Percentiles rank a stretch among this genome's conserved stretches.
Evolutionary conservation across 192 early-diverging fungal genomes (phyloP).

Genomic region (Lobosporangium transversale): DNA sequence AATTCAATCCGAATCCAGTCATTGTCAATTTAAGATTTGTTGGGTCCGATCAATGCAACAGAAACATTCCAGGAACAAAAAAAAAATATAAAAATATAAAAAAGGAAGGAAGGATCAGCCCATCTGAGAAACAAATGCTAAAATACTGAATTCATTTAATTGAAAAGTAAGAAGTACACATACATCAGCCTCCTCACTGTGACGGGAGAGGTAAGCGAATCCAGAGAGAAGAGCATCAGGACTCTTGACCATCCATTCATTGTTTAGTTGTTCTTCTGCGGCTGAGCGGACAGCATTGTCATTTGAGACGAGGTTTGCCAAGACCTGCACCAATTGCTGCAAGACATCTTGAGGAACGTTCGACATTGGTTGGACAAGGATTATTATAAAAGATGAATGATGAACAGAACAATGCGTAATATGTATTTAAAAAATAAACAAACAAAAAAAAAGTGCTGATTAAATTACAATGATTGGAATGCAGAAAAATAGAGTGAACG

Average conservation of each 20-base stretch:
- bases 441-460: background rate
- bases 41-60: too few species aligned
- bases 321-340: constrained; percentile 61
- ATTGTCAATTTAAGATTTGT: too few species aligned
- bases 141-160: too few species aligned
- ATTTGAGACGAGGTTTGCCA: constrained; percentile 62
- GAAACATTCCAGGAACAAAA: too few species aligned
- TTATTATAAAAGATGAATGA: constrained; percentile 18
- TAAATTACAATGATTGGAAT: constrained; percentile 19
- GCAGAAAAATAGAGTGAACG: background rate
- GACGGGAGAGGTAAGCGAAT: constrained; percentile 63
- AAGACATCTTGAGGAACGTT: constrained; percentile 58
- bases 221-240: constrained; percentile 65
- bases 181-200: constrained; percentile 54
- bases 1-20: too few species aligned
- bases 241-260: constrained; percentile 66
- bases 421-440: background rate
- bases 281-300: constrained; percentile 64
- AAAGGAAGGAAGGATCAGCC: background rate
- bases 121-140: too few species aligned
- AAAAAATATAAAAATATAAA: constrained; percentile 12
- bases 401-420: too few species aligned
- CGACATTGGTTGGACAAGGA: constrained; percentile 35
- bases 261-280: constrained; percentile 68
- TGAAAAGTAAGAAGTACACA: background rate